Evolutionary conservation across 169 alveolate genomes (phyloP).

Genomic region (Perkinsus olseni): DNA sequence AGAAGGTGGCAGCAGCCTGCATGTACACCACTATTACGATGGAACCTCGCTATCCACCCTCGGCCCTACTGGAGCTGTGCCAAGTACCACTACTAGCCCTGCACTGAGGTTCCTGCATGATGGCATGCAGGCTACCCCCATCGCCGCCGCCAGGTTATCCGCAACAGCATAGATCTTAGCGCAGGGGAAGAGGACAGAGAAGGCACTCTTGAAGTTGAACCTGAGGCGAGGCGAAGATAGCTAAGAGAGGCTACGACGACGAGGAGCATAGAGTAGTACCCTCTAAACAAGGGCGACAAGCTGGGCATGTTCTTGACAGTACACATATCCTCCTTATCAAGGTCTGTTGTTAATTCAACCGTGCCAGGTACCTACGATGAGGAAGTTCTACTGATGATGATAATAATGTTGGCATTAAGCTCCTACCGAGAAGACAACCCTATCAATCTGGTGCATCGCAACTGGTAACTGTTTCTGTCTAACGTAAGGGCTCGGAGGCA

Average conservation of each 20-base stretch:
- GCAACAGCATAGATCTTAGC: neutral
- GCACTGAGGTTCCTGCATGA: neutral
- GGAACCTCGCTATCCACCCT: too few species aligned
- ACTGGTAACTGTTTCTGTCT: neutral
- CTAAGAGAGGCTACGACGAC: too few species aligned
- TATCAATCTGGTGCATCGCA: neutral
- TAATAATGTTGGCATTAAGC: neutral
- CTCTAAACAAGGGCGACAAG: neutral
- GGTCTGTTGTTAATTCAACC: neutral
- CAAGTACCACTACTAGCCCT: constrained; percentile 1
- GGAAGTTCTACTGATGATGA: neutral
- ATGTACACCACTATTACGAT: too few species aligned
- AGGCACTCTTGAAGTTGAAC: neutral
- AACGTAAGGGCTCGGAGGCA: neutral
- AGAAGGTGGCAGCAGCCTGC: neutral
- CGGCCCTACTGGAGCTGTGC: neutral
- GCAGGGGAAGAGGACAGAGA: neutral
- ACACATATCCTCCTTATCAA: neutral
- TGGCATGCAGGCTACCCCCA: neutral
- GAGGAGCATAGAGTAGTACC: too few species aligned
- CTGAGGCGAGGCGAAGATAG: neutral
- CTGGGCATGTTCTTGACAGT: constrained; percentile 3
- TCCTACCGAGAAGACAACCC: neutral
- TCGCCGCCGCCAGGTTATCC: constrained; percentile 6
- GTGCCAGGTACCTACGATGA: neutral